Base-by-base conservation (phyloP, 495 filamentous ascomycete species). In the Delitschia confertaspora region DNA sequence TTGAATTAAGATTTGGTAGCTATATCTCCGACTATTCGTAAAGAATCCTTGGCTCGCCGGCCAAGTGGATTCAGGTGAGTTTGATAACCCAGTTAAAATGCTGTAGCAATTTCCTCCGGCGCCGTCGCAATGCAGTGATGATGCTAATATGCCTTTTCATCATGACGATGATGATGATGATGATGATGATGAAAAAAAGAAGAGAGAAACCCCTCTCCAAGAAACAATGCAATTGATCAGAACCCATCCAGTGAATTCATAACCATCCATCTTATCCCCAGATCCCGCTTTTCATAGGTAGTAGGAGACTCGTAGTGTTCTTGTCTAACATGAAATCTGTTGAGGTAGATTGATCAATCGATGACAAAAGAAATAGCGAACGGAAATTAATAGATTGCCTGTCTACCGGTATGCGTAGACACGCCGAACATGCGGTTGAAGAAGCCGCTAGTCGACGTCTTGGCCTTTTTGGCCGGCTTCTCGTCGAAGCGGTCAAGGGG, bases 381-480 rank as follows among this genome's bases (percentile, higher is more conserved):
- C 33, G 33, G 33, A 29, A 21, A 34, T 38, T 40, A 56, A 30
- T 56, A 56, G 17, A 23, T 37, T 17, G 42, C 26, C 30, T 47
- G 53, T 25, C 42, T 43, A 29, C 38, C 36, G 5, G 40, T 20
- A 27, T 55, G 50, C 21, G 37, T 11, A 23, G 47, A 27, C 2
- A 41, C 32, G 33, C 42, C 59, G 39, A 66, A 59, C 38, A 66
- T 58, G 8, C 60, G 45, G 40, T 55, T 57, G 51, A 65, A 62
- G 52, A 66, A 57, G 36, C 56, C 61, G n/a, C 55, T 45, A 13
- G 41, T 47, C 17, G 47, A 33, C 6, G 57, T 53, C 49, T 61
- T 63, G 4, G 47, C 47, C 59, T 64, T 66, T 51, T 65, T 66
- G 9, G 55, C 38, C 13, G 60, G 47, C 45, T 65, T 60, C 41